These are phyloP conservation scores for Xylariaceae sp. DNA, from an alignment of 2,329 filamentous ascomycete genomes.

Conservation along the genomic window DNA sequence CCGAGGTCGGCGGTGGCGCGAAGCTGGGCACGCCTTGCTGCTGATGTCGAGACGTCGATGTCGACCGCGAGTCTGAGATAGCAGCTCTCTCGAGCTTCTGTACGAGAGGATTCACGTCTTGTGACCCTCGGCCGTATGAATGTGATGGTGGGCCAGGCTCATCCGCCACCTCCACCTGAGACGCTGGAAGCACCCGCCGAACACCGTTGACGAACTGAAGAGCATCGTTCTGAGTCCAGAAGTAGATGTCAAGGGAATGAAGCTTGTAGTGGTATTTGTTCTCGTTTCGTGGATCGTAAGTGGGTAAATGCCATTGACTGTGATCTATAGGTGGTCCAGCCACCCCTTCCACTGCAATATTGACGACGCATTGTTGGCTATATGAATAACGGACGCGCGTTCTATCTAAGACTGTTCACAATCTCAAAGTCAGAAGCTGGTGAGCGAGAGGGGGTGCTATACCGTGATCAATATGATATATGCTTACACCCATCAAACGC, in stretches of 20 bases:
- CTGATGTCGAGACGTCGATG: conserved; percentile 26
- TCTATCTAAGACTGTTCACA: conserved; percentile 55
- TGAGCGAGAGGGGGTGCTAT: too few species aligned
- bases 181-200: conserved; percentile 57
- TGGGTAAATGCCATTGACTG: conserved; percentile 71
- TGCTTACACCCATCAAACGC: conserved; percentile 71
- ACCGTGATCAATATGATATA: too few species aligned
- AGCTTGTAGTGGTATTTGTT: conserved; percentile 76
- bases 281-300: conserved; percentile 67
- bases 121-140: conserved; percentile 26
- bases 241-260: conserved; percentile 72
- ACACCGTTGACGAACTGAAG: conserved; percentile 66
- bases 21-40: conserved; percentile 30
- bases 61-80: conserved; percentile 53
- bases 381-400: conserved; percentile 66
- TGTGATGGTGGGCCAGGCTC: conserved; percentile 51
- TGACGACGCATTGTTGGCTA: conserved; percentile 68
- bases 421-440: too few species aligned
- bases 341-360: conserved; percentile 56
- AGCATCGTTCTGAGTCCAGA: conserved; percentile 72
- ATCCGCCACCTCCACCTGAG: conserved; percentile 60
- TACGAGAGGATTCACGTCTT: conserved; percentile 63
- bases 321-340: conserved; percentile 33
- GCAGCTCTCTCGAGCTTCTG: conserved; percentile 70
- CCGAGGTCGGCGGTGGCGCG: conserved; percentile 36